Base-by-base conservation (phyloP, 768 basidiomycete genomes). In the Boletus speciosus region DNA sequence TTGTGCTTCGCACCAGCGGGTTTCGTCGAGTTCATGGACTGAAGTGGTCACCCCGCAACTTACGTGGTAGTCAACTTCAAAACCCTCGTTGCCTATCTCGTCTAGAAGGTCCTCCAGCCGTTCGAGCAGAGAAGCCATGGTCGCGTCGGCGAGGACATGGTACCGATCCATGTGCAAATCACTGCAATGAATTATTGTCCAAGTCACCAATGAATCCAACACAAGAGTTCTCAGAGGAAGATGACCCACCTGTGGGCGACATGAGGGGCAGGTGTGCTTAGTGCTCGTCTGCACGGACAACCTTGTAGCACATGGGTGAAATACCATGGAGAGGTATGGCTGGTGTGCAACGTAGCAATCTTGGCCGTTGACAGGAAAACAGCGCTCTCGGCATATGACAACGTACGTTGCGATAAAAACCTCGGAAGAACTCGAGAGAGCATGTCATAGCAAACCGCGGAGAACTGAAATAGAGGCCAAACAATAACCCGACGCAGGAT, bases 11-110 rank as follows among this genome's bases (percentile, higher is more conserved):
- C 25, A 38, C 15, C 7, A 19, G 38, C n/a, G 31, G 7, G 15
- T 54, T 40, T n/a, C 34, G 27, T 36, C 31, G 36, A 44, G 34
- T 14, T n/a, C 31, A 38, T 14, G 15, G 25, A 41, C 21, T 29
- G 23, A 9, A 19, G 43, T 21, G 41, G 42, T 36, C 35, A 29
- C 38, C n/a, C 29, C 2, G 25, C 25, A 43, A 72, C 86, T 51
- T 66, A 93, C 93, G 65, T 85, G 84, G 69, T 96, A 96, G 68
- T 96, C 94, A 19, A 97, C 88, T 69, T 97, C 93, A 59, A 82
- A 85, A 2, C 73, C 72, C 1, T 81, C 69, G 50, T 82, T 76
- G 12, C 73, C 81, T 7, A 78, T 54, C 29, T 70, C 75, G 51
- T 92, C 88, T n/a, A 95, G 66, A 27, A 92, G 61, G 11, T 74